Evolutionary conservation across 1,284 basidiomycete species (phyloP), one percentile per base, ranked within the genome.

Genomic region (Coniferiporia weirii): DNA sequence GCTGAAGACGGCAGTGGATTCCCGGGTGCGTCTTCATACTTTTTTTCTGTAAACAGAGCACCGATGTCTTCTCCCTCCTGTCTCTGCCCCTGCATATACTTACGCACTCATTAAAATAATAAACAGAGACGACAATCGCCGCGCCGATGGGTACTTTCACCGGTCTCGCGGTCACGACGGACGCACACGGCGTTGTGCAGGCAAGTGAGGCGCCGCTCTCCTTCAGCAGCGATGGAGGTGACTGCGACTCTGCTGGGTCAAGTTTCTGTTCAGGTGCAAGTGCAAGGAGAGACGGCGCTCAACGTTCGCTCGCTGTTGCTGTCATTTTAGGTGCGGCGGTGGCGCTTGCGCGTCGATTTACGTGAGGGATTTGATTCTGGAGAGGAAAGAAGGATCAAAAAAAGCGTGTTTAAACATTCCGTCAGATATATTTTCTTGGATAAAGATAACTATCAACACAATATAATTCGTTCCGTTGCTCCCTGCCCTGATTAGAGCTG

Each of bases 1-100:
- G 82, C 82, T 0, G 59, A 67, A 52, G 62, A 68, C 27, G 69
- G 69, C 44, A 72, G 71, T 20, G 75, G 73, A 49, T 79, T 82
- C 60, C 72, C 75, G 27, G 70, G 80, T 80, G 59, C 51, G 70
- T 56, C 47, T 46, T 55, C 57, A 10, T 44, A 5, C 27, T 36
- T 40, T 48, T 32, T 45, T 22, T 5, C 35, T 50, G 7, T 15
- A 7, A 36, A 12, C n/a, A 22, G 10, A 22, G 10, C 46, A 22
- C 48, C 7, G 12, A 50, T 50, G 19, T 34, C 12, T n/a, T 20
- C 35, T 51, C 8, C 27, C 4, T 51, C 15, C 38, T 12, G 8
- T 9, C 9, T 40, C 38, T 40, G 38, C 38, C 1, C 9, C 3
- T 40, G 9, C 38, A 40, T 27, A 27, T 27, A 27, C 27, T 5